Conservation (phyloP, 306 rosid species). For the Gastrolobium villosum region DNA sequence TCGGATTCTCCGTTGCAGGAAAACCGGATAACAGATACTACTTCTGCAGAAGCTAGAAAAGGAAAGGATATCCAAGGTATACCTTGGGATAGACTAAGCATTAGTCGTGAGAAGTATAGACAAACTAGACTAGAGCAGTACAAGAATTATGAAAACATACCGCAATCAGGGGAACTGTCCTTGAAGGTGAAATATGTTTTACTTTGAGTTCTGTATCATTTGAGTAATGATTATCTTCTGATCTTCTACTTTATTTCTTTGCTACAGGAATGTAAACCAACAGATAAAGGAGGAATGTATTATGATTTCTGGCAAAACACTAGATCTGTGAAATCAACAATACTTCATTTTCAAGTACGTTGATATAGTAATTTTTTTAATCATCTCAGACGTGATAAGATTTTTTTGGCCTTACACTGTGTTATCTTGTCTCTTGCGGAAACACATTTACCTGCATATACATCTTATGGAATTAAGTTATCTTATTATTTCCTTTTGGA, state of each 20-base stretch:
- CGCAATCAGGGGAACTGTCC: constrained; percentile 74
- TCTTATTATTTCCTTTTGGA: neutral
- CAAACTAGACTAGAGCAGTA: constrained; percentile 85
- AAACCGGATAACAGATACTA: constrained; percentile 51
- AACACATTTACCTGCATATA: neutral
- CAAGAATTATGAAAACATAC: constrained; percentile 84
- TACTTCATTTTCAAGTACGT: constrained; percentile 84
- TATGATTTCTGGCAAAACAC: constrained; percentile 81
- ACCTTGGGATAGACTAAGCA: constrained; percentile 61
- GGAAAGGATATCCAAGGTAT: constrained; percentile 60
- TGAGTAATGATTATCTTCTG: constrained; percentile 3
- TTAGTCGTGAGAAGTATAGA: constrained; percentile 60
- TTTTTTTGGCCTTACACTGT: neutral
- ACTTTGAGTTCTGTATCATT: neutral
- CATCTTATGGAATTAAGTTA: constrained; percentile 16
- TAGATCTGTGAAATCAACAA: constrained; percentile 86
- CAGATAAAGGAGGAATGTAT: constrained; percentile 68
- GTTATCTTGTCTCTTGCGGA: neutral
- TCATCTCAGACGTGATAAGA: neutral
- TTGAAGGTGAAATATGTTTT: constrained; percentile 64
- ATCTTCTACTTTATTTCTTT: constrained; percentile 23
- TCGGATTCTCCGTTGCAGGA: constrained; percentile 45
- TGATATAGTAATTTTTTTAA: neutral
- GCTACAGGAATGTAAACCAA: constrained; percentile 67
- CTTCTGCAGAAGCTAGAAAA: constrained; percentile 53